Evolutionary conservation across 108 stramenopile species (phyloP), one percentile per base, ranked within the genome.

Genomic region (Pseudonitzschia multistriata): DNA sequence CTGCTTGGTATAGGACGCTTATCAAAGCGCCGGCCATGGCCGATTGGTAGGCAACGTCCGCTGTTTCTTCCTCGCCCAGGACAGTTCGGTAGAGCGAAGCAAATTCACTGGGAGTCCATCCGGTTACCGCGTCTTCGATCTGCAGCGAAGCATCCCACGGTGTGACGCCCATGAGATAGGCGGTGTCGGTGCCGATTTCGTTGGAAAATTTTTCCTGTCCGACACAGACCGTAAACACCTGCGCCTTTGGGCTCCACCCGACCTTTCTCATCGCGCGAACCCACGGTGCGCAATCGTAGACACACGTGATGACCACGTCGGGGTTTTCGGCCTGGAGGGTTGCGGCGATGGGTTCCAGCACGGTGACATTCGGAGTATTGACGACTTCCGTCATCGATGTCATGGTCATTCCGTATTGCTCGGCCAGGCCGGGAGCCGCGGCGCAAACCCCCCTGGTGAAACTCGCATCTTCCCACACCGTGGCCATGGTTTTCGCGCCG

Each of bases 161-260:
- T 25, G 64, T 60, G 29, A 72, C 49, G 28, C 74, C 74, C 62
- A 76, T 71, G 31, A 76, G 50, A 35, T 76, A 76, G 25, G 28
- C 62, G 21, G 70, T 61, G 42, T 76, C 74, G 21, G 28, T 65
- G 27, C 57, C 34, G 1, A 72, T 45, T n/a, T 71, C 42, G 2
- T 72, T n/a, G 22, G 35, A 11, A 45, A 76, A 76, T 5, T 21
- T 37, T 24, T 71, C 70, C 25, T 63, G 34, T 40, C 74, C 74
- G n/a, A 76, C 33, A 19, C 74, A 76, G 31, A 76, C 35, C 17
- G 70, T 72, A 45, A 76, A 76, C 4, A 76, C 70, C 37, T 76
- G 74, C 29, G 74, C 74, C 15, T 68, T 68, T 14, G 74, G 74
- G 6, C 62, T 65, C 74, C 74, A 76, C 0, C 30, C n/a, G 4